Base-by-base conservation (phyloP, 2,329 filamentous ascomycete species). In the Microdochium paspali region DNA sequence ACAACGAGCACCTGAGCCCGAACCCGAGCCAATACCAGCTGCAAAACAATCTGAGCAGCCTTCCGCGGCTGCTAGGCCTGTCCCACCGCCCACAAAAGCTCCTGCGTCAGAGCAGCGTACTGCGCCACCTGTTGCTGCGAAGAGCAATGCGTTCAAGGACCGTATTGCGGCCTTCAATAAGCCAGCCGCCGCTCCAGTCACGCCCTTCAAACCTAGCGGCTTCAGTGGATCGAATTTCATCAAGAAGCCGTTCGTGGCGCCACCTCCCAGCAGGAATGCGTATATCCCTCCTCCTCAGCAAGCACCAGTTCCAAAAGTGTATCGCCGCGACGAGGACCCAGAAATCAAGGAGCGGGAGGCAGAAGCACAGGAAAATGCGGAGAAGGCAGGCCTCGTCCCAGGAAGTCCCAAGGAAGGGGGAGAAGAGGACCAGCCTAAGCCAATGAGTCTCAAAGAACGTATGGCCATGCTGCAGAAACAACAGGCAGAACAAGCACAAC, bases 81-180 rank as follows among this genome's bases (percentile, higher is more conserved):
- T 40, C 35, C 13, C 20, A 18, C 18, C 69, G 71, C 65, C 18
- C 61, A 74, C 3, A 68, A 65, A 50, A 58, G 61, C 45, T 58
- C 62, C 47, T 51, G 65, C 23, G 39, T 24, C 59, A 62, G 52
- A 77, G 72, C 56, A 63, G 70, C 47, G 73, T 71, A 80, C 79
- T 50, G 74, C 82, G 21, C 84, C 87, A 32, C 85, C 88, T 12
- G 74, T 76, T 10, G 66, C 73, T 10, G 87, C 89, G 56, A 95
- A 95, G 64, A 75, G 72, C 43, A 87, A 79, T 59, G 89, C 93
- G 2, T 97, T 98, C 71, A 90, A 80, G 61, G 93, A 97, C 67
- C 87, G 93, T 52, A 95, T 98, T 62, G 93, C 93, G 28, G 91
- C 93, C 42, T 98, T 98, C 71, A 98, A 98, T 67, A 93, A 91